Conservation (phyloP, 2,329 filamentous ascomycete species). For the Aspergillus terreus region DNA sequence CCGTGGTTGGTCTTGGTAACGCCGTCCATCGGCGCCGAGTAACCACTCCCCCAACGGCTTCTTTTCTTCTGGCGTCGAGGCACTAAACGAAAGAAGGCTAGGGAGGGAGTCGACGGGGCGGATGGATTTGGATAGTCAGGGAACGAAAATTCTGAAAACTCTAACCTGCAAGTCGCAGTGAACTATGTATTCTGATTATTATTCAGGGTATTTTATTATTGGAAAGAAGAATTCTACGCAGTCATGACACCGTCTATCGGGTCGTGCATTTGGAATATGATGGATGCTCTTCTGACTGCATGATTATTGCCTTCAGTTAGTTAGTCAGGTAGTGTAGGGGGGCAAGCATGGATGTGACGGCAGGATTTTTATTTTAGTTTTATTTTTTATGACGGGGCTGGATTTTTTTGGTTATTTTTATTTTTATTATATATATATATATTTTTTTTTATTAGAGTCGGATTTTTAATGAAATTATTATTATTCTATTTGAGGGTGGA, state of each 20-base stretch:
- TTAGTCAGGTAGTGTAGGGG: not conserved
- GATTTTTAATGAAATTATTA: not conserved
- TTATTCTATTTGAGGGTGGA: not conserved
- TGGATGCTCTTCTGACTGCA: not conserved
- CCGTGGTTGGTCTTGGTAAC: not conserved
- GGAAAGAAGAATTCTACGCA: too few relatives aligned
- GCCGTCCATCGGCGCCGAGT: not conserved
- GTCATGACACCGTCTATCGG: too few relatives aligned
- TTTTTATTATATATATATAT: not conserved
- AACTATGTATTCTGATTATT: too few relatives aligned
- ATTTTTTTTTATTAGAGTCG: not conserved
- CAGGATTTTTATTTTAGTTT: not conserved
- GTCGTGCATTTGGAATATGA: too few relatives aligned
- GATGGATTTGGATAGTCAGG: not conserved
- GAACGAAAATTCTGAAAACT: constrained; percentile 6
- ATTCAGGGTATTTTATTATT: too few relatives aligned
- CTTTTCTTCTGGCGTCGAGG: constrained; percentile 1
- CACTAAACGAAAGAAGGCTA: not conserved
- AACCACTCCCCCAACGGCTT: not conserved
- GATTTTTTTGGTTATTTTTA: not conserved
- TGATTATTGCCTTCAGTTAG: not conserved
- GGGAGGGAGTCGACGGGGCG: not conserved
- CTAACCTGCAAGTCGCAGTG: not conserved
- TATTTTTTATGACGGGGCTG: constrained; percentile 1
- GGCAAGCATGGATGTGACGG: not conserved